Evolutionary conservation across 148 eudicot species (phyloP).

Genomic region (Rhododendron ovatum): DNA sequence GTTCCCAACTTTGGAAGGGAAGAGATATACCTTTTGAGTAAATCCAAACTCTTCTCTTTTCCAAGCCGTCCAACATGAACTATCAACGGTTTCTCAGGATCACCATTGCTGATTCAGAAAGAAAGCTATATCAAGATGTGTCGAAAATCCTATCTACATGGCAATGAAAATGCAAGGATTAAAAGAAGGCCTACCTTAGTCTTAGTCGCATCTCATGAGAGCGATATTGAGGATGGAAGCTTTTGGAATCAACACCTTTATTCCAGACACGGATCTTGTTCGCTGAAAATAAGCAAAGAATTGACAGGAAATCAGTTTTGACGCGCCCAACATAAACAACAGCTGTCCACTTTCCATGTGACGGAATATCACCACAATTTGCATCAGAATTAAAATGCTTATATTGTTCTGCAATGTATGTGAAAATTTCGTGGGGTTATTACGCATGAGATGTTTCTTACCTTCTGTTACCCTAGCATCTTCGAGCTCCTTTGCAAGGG

Average conservation of each 20-base stretch:
- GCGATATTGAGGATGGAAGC: slow-evolving; percentile 77
- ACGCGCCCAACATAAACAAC: slow-evolving; percentile 35
- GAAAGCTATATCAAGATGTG: neutral
- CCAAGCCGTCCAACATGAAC: slow-evolving; percentile 62
- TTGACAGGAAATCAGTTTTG: neutral
- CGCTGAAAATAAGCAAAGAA: slow-evolving; percentile 28
- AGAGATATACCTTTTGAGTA: slow-evolving; percentile 41
- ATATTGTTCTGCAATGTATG: neutral
- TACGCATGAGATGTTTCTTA: slow-evolving; percentile 11
- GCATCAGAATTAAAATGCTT: slow-evolving; percentile 1
- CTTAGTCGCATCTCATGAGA: slow-evolving; percentile 80
- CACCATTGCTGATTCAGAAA: slow-evolving; percentile 52
- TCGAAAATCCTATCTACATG: neutral
- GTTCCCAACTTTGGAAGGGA: neutral
- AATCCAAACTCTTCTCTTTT: slow-evolving; percentile 58
- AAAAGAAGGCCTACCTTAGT: slow-evolving; percentile 46
- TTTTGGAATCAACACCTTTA: slow-evolving; percentile 95
- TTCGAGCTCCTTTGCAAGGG: slow-evolving; percentile 86
- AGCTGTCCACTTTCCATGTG: slow-evolving; percentile 14
- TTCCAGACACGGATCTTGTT: slow-evolving; percentile 86
- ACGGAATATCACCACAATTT: slow-evolving; percentile 34
- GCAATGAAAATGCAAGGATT: neutral
- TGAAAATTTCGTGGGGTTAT: neutral
- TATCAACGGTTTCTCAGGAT: slow-evolving; percentile 49
- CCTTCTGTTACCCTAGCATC: slow-evolving; percentile 84